phyloP scores from a whole-genome alignment of 2,329 filamentous ascomycete genomes.

The Trichoderma sp. region DNA sequence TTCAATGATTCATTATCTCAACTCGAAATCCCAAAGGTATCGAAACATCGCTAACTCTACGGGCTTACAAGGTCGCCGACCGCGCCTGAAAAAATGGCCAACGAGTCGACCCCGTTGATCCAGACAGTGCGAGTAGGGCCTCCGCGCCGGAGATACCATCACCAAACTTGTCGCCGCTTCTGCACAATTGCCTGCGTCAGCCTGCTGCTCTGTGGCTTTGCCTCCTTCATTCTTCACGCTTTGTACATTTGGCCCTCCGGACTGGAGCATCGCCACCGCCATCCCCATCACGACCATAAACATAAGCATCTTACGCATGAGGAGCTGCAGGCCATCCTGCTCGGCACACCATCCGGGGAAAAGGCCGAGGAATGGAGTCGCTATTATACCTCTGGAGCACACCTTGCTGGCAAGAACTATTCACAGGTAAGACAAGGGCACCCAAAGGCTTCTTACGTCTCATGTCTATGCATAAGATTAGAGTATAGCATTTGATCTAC shows the following conservation, averaged over 20 bases:
- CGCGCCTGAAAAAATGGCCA: conserved; percentile 34
- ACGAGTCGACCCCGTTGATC: conserved; percentile 65
- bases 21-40: background rate
- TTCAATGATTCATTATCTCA: background rate
- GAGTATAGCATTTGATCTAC: background rate
- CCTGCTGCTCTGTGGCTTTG: conserved; percentile 49
- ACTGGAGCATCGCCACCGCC: conserved; percentile 24
- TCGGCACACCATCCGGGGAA: conserved; percentile 55
- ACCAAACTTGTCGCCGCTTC: conserved; percentile 61
- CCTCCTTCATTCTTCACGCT: conserved; percentile 49
- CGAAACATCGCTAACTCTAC: background rate
- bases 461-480: background rate
- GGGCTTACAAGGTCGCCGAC: conserved; percentile 18
- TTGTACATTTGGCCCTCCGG: conserved; percentile 40
- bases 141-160: conserved; percentile 53
- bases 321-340: conserved; percentile 54
- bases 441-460: background rate
- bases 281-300: conserved; percentile 25
- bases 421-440: conserved; percentile 51
- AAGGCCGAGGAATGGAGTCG: conserved; percentile 67
- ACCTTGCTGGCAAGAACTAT: conserved; percentile 73
- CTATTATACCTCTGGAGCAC: conserved; percentile 74
- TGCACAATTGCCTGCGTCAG: conserved; percentile 61
- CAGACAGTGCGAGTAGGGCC: conserved; percentile 57
- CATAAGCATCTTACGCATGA: conserved; percentile 38